These are phyloP conservation scores for Solanum paucissectum DNA, from an alignment of 257 asterid species.

Conservation along the genomic window DNA sequence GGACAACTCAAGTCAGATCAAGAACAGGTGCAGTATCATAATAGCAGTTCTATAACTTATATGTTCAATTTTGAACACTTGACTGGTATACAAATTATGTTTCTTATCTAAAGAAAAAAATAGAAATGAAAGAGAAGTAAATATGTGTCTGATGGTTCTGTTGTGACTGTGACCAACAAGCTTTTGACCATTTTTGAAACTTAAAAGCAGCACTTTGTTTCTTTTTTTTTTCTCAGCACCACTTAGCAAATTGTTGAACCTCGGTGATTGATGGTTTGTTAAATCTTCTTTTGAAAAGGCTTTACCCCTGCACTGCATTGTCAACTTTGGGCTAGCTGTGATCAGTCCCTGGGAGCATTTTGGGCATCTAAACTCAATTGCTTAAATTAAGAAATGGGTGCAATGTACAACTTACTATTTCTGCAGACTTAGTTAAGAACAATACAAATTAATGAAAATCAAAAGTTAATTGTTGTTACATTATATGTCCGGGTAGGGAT, in stretches of 20 bases:
- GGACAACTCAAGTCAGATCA: constrained; percentile 66
- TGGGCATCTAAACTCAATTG: neutral
- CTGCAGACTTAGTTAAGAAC: neutral
- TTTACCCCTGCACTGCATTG: neutral
- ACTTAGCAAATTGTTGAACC: neutral
- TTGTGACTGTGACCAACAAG: neutral
- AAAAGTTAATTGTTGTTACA: neutral
- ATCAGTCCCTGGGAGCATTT: neutral
- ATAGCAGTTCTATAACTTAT: neutral
- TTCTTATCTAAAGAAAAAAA: neutral
- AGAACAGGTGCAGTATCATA: constrained; percentile 41
- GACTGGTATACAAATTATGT: neutral
- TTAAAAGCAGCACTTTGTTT: neutral
- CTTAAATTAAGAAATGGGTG: neutral
- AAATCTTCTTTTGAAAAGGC: neutral
- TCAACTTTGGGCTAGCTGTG: neutral
- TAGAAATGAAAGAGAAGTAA: neutral
- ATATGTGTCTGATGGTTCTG: neutral
- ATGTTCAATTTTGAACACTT: neutral
- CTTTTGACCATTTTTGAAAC: neutral
- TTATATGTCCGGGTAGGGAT: neutral
- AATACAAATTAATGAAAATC: neutral
- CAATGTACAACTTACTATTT: neutral
- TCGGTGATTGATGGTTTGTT: neutral
- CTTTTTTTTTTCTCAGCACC: neutral